Evolutionary conservation across 2,329 filamentous ascomycete species (phyloP).

Genomic region (Cladorrhinum sp.): DNA sequence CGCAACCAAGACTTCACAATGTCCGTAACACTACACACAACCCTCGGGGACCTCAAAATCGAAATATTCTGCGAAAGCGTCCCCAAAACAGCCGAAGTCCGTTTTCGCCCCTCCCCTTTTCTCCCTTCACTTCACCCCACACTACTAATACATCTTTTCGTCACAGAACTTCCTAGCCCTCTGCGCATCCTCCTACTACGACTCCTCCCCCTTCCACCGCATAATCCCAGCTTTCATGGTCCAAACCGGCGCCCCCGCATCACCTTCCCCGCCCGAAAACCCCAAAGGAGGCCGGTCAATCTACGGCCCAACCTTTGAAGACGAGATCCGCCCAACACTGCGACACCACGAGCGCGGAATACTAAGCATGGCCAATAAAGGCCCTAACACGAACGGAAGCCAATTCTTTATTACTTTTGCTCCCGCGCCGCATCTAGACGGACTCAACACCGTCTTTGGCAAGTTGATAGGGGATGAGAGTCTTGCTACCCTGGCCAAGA

Average conservation of each 20-base stretch:
- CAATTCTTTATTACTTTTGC: slow-evolving; percentile 83
- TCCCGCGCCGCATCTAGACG: slow-evolving; percentile 75
- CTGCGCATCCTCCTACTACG: slow-evolving; percentile 75
- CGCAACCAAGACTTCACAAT: slow-evolving; percentile 37
- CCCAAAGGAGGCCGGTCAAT: slow-evolving; percentile 70
- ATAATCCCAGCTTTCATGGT: slow-evolving; percentile 79
- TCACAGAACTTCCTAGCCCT: slow-evolving; percentile 80
- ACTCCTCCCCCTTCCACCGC: slow-evolving; percentile 73
- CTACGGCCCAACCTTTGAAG: slow-evolving; percentile 70
- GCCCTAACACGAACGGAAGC: slow-evolving; percentile 68
- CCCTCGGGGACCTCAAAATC: slow-evolving; percentile 85
- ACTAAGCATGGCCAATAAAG: slow-evolving; percentile 77
- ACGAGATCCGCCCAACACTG: slow-evolving; percentile 72
- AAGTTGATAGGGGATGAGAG: slow-evolving; percentile 66
- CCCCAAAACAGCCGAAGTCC: slow-evolving; percentile 83
- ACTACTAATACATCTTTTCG: neutral
- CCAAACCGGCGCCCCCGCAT: slow-evolving; percentile 66
- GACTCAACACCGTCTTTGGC: slow-evolving; percentile 81
- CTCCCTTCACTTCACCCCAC: neutral
- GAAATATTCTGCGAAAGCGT: slow-evolving; percentile 95
- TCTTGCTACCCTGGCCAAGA: slow-evolving; percentile 62
- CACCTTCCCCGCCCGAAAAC: slow-evolving; percentile 50
- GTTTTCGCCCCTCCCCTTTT: slow-evolving; percentile 20
- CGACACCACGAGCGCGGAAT: slow-evolving; percentile 67
- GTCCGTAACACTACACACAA: slow-evolving; percentile 79